Evolutionary conservation across 2,329 filamentous ascomycete species (phyloP).

Genomic region (Corinectria fuckeliana): DNA sequence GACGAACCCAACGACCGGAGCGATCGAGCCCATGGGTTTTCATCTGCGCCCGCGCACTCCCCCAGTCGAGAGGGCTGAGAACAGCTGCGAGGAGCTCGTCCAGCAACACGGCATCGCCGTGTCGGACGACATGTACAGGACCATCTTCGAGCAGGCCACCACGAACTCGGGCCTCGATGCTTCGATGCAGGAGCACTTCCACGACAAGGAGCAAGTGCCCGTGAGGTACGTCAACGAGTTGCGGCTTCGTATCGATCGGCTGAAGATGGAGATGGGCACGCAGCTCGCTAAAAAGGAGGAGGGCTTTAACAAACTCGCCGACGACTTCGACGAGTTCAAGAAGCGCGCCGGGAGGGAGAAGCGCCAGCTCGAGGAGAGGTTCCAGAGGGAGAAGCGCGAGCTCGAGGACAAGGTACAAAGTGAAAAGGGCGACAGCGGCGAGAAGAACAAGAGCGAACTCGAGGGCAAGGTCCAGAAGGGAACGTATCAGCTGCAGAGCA

Average conservation of each 20-base stretch:
- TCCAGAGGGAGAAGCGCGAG: not conserved
- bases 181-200: conserved; percentile 21
- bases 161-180: conserved; percentile 16
- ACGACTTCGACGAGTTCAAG: not conserved
- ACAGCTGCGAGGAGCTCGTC: conserved; percentile 11
- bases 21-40: conserved; percentile 4
- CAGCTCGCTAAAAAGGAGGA: not conserved
- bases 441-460: not conserved
- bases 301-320: not conserved
- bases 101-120: conserved; percentile 7
- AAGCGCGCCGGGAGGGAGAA: not conserved
- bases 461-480: not conserved
- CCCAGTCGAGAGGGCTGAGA: conserved; percentile 18
- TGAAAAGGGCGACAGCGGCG: no score
- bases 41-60: conserved; percentile 24
- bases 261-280: conserved; percentile 19
- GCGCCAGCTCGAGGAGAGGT: not conserved
- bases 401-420: not conserved
- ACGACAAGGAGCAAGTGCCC: conserved; percentile 3
- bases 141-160: conserved; percentile 16
- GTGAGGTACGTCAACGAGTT: conserved; percentile 22
- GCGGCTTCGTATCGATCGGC: conserved; percentile 11
- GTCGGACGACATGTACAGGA: not conserved
- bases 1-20: not conserved
- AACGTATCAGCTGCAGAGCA: not conserved